Conservation (phyloP, 805 yeast species). For the Saccharomycopsis sp. region DNA sequence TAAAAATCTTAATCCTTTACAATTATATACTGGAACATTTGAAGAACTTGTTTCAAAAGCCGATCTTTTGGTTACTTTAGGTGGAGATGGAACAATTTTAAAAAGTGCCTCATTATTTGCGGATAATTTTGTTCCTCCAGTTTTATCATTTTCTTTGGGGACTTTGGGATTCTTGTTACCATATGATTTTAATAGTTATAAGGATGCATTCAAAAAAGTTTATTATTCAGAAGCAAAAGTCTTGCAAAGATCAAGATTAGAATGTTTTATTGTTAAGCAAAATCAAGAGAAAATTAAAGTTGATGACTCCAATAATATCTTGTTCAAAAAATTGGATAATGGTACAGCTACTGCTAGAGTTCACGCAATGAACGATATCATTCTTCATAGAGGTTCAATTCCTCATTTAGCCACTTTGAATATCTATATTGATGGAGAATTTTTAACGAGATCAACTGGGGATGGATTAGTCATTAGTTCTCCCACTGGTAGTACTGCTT, state of each 20-base stretch:
- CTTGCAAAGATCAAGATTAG: constrained; percentile 66
- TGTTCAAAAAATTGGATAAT: constrained; percentile 1
- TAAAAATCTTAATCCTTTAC: constrained; percentile 16
- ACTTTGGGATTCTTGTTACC: constrained; percentile 86
- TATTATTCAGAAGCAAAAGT: constrained; percentile 61
- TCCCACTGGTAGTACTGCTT: constrained; percentile 95
- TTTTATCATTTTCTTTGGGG: constrained; percentile 79
- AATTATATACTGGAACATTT: constrained; percentile 38
- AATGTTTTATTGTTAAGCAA: constrained; percentile 51
- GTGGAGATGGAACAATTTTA: constrained; percentile 94
- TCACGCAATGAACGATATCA: constrained; percentile 90
- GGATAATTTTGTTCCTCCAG: constrained; percentile 72
- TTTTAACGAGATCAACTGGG: constrained; percentile 80
- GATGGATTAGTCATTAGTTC: constrained; percentile 83
- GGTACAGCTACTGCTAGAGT: constrained; percentile 26
- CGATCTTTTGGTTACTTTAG: constrained; percentile 75
- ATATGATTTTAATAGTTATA: constrained; percentile 59
- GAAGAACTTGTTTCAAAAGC: constrained; percentile 53
- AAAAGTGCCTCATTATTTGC: constrained; percentile 75
- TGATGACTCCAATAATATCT: constrained; percentile 3
- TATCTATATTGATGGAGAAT: constrained; percentile 74
- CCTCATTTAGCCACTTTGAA: constrained; percentile 81
- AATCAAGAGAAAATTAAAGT: not conserved
- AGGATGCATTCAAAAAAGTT: constrained; percentile 52
- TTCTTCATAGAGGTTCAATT: constrained; percentile 76